These are phyloP conservation scores for Chytridiales sp. DNA, from an alignment of 371 early-diverging fungal species.

Conservation along the genomic window DNA sequence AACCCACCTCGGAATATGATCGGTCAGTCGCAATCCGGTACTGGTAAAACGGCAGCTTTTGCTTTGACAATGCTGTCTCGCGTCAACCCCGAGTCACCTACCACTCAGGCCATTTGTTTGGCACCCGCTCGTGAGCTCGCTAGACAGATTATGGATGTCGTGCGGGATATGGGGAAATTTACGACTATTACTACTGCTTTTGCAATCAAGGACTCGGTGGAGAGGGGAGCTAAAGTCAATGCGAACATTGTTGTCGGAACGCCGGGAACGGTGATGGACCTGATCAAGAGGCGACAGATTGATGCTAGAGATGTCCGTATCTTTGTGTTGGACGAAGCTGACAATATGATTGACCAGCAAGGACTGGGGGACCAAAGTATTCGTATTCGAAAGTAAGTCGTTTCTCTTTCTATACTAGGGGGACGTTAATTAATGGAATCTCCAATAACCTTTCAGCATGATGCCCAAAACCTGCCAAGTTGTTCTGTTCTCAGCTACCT, in stretches of 20 bases:
- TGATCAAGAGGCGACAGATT: constrained; percentile 63
- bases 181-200: constrained; percentile 71
- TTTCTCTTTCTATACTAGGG: constrained; percentile 30
- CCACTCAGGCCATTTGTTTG: constrained; percentile 85
- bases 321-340: constrained; percentile 93
- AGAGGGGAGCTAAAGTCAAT: constrained; percentile 53
- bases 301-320: constrained; percentile 62
- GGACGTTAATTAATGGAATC: constrained; percentile 5
- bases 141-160: constrained; percentile 91
- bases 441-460: constrained; percentile 33
- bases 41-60: constrained; percentile 98
- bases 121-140: constrained; percentile 98
- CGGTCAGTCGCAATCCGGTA: constrained; percentile 84
- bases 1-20: constrained; percentile 73
- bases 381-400: constrained; percentile 67
- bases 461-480: constrained; percentile 74
- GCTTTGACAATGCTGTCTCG: constrained; percentile 81
- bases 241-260: constrained; percentile 93
- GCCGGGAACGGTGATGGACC: constrained; percentile 87
- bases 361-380: constrained; percentile 81
- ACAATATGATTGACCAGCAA: constrained; percentile 89
- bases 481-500: constrained; percentile 97
- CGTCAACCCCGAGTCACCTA: constrained; percentile 31
- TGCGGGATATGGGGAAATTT: constrained; percentile 84
- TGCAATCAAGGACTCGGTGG: constrained; percentile 71